These are phyloP conservation scores for Avena atlantica DNA, from an alignment of 176 grass and related monocot species.

Conservation along the genomic window DNA sequence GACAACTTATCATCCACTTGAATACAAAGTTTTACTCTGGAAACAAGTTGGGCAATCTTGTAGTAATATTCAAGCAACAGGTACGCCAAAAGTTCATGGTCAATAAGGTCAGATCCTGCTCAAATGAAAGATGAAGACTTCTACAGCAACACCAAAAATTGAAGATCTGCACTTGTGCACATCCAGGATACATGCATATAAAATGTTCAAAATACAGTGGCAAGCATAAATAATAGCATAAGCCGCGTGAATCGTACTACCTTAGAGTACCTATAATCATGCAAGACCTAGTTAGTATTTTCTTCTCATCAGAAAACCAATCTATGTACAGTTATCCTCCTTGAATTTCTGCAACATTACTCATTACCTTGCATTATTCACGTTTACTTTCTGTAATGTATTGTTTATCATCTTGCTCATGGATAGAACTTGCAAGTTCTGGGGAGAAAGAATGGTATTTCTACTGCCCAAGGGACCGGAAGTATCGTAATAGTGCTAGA, in stretches of 20 bases:
- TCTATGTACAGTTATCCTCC: not conserved
- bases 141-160: not conserved
- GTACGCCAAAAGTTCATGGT: slow-evolving; percentile 4
- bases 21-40: slow-evolving; percentile 15
- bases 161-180: not conserved
- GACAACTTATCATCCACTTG: not conserved
- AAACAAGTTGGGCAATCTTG: slow-evolving; percentile 11
- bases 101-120: slow-evolving; percentile 22
- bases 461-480: slow-evolving; percentile 88
- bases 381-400: slow-evolving; percentile 19
- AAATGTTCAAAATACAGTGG: not conserved
- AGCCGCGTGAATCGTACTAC: not conserved
- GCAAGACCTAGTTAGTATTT: not conserved
- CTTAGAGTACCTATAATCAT: not conserved
- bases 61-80: slow-evolving; percentile 20
- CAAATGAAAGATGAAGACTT: not conserved
- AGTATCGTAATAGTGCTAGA: slow-evolving; percentile 87
- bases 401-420: slow-evolving; percentile 23
- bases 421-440: slow-evolving; percentile 67
- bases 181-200: slow-evolving; percentile 6
- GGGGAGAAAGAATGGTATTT: slow-evolving; percentile 98
- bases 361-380: not conserved
- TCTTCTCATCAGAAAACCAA: slow-evolving; percentile 2
- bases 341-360: slow-evolving; percentile 21
- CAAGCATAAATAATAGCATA: not conserved